Conservation (phyloP, 768 basidiomycete species). For the Agrocybe pediades region DNA sequence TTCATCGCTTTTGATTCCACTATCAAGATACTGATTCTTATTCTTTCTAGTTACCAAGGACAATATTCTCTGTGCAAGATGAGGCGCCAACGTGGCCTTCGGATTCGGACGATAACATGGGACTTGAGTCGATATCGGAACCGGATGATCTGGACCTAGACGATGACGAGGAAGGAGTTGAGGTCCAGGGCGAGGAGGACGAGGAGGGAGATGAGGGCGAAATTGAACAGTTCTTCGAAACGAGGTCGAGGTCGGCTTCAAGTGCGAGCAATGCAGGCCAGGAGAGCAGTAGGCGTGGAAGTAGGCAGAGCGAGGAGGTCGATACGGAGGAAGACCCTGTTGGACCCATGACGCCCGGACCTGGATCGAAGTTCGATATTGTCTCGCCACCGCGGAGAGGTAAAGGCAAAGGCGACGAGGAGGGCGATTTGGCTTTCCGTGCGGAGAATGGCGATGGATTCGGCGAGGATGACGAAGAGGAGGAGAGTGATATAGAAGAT, state of each 20-base stretch:
- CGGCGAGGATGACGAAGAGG: conserved; percentile 30
- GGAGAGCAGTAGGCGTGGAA: too few relatives aligned
- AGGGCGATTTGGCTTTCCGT: conserved; percentile 18
- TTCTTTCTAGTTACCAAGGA: conserved; percentile 50
- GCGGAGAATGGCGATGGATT: conserved; percentile 32
- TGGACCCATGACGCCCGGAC: conserved; percentile 71
- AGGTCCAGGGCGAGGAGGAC: too few relatives aligned
- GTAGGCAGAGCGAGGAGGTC: conserved; percentile 56
- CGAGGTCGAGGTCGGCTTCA: conserved; percentile 44
- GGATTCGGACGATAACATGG: conserved; percentile 76
- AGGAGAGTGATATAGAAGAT: conserved; percentile 51
- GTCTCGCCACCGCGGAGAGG: conserved; percentile 22
- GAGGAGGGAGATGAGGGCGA: conserved; percentile 35
- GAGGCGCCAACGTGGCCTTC: conserved; percentile 85
- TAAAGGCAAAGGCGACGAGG: conserved; percentile 26
- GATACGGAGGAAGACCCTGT: conserved; percentile 76
- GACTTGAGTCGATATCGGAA: conserved; percentile 82
- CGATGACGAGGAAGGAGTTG: conserved; percentile 39
- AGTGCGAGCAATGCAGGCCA: conserved; percentile 35
- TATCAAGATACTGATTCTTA: conserved; percentile 6
- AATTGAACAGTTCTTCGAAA: conserved; percentile 56
- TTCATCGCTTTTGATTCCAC: neutral
- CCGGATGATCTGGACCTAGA: conserved; percentile 64
- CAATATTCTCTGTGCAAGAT: conserved; percentile 86
- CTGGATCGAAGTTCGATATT: conserved; percentile 43